Base-by-base conservation (phyloP, 306 rosid species). In the Pachyrhizus erosus region DNA sequence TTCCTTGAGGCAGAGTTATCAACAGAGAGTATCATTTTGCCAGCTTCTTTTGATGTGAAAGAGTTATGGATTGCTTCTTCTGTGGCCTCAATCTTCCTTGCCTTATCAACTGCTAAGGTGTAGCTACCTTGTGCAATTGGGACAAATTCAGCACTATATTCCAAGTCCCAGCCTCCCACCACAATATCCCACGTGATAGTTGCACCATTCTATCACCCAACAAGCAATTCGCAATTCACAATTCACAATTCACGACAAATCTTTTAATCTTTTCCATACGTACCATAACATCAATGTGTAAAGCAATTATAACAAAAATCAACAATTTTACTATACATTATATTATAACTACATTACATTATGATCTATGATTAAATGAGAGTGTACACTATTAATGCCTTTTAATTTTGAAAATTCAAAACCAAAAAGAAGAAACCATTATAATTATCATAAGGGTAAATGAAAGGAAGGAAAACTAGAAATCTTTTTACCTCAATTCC, bases 101-200 rank as follows among this genome's bases (percentile, higher is more conserved):
- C 78, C 78, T 87, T 92, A 82, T 92, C 98, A 58, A 94, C 96
- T 8, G 91, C 93, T 12, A 94, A 84, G 4, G 75, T 87, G 90
- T 94, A 92, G 89, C 97, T 89, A n/a, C 87, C 91, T 77, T 90
- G 82, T 45, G 93, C 88, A 51, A 14, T 68, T 0, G 97, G 97
- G 54, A 94, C 87, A 76, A 91, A 94, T 79, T 94, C 98, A 5
- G 93, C 97, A 83, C 94, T 88, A 85, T 94, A 94, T 33, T 91
- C 98, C 78, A 94, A 84, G 45, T 94, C 97, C 98, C 98, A 92
- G 1, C 98, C 96, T 60, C 97, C 98, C 24, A 94, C 98, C 42
- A 92, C 97, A 1, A 94, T 89, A 88, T 94, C 98, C 98, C 97
- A 94, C 7, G 94, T 80, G 11, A 94, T 94, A 15, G 93, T 94